Conservation (phyloP, 1,139 yeast genomes). For the Nakaseomyces kungkrabaensis region DNA sequence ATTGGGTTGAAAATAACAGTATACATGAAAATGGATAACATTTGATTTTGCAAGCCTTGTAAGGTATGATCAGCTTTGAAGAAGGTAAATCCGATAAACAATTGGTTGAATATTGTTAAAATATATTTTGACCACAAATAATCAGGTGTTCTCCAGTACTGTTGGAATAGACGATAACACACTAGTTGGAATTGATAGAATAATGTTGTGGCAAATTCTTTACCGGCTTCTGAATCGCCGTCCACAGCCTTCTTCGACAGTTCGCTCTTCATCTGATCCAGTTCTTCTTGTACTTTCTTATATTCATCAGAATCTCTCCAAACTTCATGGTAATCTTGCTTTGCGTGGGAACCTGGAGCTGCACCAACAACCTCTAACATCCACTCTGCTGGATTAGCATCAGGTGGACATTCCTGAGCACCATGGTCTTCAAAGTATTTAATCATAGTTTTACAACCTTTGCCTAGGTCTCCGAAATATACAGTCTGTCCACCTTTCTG, state of each 20-base stretch:
- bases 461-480: constrained; percentile 72
- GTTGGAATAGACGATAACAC: constrained; percentile 43
- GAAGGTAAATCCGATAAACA: constrained; percentile 69
- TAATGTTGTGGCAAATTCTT: constrained; percentile 32
- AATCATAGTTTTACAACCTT: constrained; percentile 49
- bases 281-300: constrained; percentile 34
- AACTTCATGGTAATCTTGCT: constrained; percentile 52
- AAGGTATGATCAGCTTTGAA: constrained; percentile 53
- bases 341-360: constrained; percentile 65
- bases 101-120: constrained; percentile 38
- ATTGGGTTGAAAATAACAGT: constrained; percentile 49
- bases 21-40: constrained; percentile 63
- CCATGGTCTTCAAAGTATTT: constrained; percentile 64
- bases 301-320: constrained; percentile 56
- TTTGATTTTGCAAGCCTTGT: constrained; percentile 54
- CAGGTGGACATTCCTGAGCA: constrained; percentile 52
- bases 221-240: constrained; percentile 25
- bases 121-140: constrained; percentile 48
- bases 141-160: constrained; percentile 54
- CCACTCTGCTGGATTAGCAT: constrained; percentile 78
- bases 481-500: constrained; percentile 71
- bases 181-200: constrained; percentile 44
- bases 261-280: constrained; percentile 39
- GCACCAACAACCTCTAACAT: constrained; percentile 74
- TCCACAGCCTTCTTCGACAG: constrained; percentile 31